Conservation (phyloP, 2,329 filamentous ascomycete genomes). For the Pyrenophora tritici-repentis region DNA sequence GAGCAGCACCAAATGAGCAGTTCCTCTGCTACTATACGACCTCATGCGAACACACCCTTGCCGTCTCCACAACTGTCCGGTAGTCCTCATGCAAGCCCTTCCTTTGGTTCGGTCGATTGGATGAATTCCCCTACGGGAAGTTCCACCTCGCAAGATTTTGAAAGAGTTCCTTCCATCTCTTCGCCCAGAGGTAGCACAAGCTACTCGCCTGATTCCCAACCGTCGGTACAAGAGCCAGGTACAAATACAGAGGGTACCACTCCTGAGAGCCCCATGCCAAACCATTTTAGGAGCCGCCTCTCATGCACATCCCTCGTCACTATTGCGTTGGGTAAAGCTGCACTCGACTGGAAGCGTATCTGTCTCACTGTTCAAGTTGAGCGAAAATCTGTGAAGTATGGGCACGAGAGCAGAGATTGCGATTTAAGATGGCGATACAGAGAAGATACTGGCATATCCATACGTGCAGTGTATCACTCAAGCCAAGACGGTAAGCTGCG, state of each 20-base stretch:
- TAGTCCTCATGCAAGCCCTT: constrained; percentile 19
- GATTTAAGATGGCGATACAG: constrained; percentile 37
- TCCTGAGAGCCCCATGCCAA: constrained; percentile 22
- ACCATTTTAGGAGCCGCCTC: constrained; percentile 18
- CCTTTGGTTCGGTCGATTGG: constrained; percentile 26
- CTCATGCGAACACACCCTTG: constrained; percentile 12
- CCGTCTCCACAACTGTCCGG: constrained; percentile 19
- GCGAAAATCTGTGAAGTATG: constrained; percentile 19
- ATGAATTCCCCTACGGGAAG: constrained; percentile 13
- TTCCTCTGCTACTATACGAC: constrained; percentile 21
- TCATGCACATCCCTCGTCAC: constrained; percentile 31
- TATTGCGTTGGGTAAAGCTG: constrained; percentile 32
- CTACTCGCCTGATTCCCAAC: constrained; percentile 17
- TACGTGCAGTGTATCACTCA: constrained; percentile 33
- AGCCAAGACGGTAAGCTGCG: constrained; percentile 21
- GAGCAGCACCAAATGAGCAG: constrained; percentile 12
- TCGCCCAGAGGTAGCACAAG: constrained; percentile 23
- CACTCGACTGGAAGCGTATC: constrained; percentile 38
- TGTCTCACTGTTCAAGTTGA: constrained; percentile 37
- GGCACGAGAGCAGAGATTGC: constrained; percentile 24
- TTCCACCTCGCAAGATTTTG: neutral
- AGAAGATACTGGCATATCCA: constrained; percentile 34
- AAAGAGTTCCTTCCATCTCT: constrained; percentile 27
- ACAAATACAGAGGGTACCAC: constrained; percentile 27
- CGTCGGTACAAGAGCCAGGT: constrained; percentile 9